phyloP scores from a whole-genome alignment of 208 protist genomes.

The Leishmania amazonensis region DNA sequence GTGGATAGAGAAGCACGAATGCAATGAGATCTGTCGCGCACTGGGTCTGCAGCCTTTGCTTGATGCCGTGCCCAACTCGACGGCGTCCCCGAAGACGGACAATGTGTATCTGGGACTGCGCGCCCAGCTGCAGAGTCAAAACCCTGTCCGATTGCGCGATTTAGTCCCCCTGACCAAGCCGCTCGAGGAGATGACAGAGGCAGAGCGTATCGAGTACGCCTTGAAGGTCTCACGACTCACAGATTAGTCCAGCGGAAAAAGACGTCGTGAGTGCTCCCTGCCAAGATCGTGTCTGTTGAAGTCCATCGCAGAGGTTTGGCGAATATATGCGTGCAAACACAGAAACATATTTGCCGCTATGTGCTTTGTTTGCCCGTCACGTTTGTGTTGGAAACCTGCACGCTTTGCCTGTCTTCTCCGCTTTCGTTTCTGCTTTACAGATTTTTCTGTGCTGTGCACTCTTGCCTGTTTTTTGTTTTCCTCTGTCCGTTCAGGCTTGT shows the following conservation, averaged over 20 bases:
- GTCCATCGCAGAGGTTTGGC: no score
- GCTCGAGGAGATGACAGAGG: constrained; percentile 75
- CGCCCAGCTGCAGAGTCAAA: constrained; percentile 50
- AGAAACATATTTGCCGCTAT: not conserved
- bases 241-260: constrained; percentile 13
- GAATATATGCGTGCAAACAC: no score
- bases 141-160: constrained; percentile 49
- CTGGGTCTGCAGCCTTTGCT: constrained; percentile 55
- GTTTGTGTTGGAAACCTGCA: not conserved
- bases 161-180: constrained; percentile 67
- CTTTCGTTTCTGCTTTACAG: not conserved
- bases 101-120: constrained; percentile 52
- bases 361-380: no score
- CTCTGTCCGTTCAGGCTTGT: not conserved
- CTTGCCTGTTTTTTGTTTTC: not conserved
- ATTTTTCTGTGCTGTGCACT: not conserved
- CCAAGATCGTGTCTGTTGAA: not conserved
- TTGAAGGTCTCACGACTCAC: constrained; percentile 62
- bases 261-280: not conserved
- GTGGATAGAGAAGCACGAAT: constrained; percentile 74
- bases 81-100: not conserved
- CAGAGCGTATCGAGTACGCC: constrained; percentile 71
- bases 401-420: not conserved
- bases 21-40: constrained; percentile 72
- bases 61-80: constrained; percentile 18